Conservation (phyloP, 1,284 basidiomycete species). For the Austroboletus olivaceoglutinosus region DNA sequence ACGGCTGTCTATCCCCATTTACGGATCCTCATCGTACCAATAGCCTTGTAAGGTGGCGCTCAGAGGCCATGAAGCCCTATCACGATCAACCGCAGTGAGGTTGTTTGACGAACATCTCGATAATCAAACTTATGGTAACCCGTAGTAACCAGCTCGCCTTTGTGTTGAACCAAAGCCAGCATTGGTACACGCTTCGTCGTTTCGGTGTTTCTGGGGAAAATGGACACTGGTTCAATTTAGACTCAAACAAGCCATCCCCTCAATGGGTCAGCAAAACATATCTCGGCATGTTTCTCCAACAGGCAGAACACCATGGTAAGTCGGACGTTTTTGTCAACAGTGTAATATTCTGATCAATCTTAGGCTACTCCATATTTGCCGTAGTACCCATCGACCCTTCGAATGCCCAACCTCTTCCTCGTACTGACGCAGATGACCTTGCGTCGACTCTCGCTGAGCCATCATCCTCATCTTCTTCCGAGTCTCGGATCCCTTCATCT, state of each 20-base stretch:
- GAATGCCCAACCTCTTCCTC: conserved; percentile 50
- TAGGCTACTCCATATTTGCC: conserved; percentile 89
- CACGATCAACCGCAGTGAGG: conserved; percentile 78
- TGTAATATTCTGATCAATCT: conserved; percentile 2
- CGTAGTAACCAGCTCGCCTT: conserved; percentile 80
- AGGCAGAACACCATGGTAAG: conserved; percentile 80
- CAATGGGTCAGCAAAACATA: conserved; percentile 85
- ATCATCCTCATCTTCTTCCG: conserved; percentile 11
- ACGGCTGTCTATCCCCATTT: conserved; percentile 4
- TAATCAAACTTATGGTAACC: conserved; percentile 11
- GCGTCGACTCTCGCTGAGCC: conserved; percentile 59
- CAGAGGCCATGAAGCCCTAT: conserved; percentile 75
- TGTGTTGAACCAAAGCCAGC: conserved; percentile 82
- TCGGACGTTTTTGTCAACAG: not conserved
- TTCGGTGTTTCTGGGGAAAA: conserved; percentile 62
- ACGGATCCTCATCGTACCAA: conserved; percentile 9
- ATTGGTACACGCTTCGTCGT: conserved; percentile 87
- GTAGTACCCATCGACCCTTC: conserved; percentile 58
- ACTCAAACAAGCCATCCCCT: conserved; percentile 71
- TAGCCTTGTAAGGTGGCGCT: conserved; percentile 80
- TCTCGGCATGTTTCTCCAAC: conserved; percentile 82
- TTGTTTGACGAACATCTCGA: conserved; percentile 4
- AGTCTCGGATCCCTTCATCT: conserved; percentile 17
- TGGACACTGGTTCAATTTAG: conserved; percentile 89
- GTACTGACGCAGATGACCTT: conserved; percentile 62